A percentile compares a stretch with the other conserved stretches of the same genome.
phyloP scores from a whole-genome alignment of 1,284 basidiomycete species.

The Cryptococcus sp. region DNA sequence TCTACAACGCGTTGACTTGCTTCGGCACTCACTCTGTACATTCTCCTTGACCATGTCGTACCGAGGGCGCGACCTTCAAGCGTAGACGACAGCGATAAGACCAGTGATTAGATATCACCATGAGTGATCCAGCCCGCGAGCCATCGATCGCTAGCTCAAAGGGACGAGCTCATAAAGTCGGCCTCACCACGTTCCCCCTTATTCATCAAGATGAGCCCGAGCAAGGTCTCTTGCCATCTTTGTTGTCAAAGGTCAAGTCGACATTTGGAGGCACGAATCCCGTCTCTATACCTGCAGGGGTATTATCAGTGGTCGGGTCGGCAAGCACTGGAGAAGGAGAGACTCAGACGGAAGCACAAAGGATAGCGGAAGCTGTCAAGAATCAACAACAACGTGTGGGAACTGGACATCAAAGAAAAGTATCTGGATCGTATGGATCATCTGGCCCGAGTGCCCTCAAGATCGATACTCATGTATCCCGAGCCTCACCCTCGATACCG shows the following conservation, averaged over 20 bases:
- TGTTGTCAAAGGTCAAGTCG: constrained; percentile 46
- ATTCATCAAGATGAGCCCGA: constrained; percentile 47
- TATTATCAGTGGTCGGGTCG: too few relatives aligned
- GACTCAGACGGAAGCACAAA: constrained; percentile 35
- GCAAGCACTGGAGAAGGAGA: neutral
- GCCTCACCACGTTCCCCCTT: constrained; percentile 45
- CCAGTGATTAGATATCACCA: too few relatives aligned
- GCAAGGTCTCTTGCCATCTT: constrained; percentile 41
- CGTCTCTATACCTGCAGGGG: neutral
- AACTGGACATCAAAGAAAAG: neutral
- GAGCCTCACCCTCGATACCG: constrained; percentile 3
- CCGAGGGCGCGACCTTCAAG: too few relatives aligned
- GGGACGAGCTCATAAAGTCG: neutral
- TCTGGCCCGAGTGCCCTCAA: constrained; percentile 1
- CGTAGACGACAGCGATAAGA: too few relatives aligned
- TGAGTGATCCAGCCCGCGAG: too few relatives aligned
- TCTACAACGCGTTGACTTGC: too few relatives aligned
- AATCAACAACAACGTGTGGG: neutral
- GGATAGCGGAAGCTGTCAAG: constrained; percentile 36
- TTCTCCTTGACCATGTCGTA: too few relatives aligned
- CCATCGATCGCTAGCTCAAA: neutral
- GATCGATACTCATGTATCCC: too few relatives aligned
- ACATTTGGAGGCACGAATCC: constrained; percentile 30
- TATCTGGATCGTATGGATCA: constrained; percentile 4
- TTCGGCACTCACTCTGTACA: too few relatives aligned